Evolutionary conservation across 106 monocot species (phyloP).

Genomic region (Dendrobium chrysotoxum): DNA sequence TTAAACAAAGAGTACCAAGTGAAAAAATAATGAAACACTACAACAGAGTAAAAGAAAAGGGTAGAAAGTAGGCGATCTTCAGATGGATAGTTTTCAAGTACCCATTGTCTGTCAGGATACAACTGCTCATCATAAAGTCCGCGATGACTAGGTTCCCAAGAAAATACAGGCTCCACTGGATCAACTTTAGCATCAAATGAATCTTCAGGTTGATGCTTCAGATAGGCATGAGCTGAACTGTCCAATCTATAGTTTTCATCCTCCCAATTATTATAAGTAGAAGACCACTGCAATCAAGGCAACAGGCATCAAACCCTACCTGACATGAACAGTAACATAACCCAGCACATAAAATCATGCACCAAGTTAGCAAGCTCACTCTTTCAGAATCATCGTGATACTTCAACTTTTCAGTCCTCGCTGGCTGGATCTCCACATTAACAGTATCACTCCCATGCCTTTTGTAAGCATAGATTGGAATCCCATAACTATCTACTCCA

Average conservation of each 20-base stretch:
- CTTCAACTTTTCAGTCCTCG: conserved; percentile 18
- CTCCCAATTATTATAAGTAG: background rate
- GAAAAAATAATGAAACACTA: background rate
- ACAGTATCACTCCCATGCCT: conserved; percentile 17
- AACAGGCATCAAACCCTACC: background rate
- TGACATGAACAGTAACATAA: background rate
- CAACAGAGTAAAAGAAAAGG: background rate
- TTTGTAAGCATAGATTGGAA: conserved; percentile 62
- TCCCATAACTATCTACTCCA: conserved; percentile 44
- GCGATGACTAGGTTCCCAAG: background rate
- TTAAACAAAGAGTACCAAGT: background rate
- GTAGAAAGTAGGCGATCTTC: background rate
- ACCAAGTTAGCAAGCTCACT: background rate
- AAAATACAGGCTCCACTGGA: conserved; percentile 1
- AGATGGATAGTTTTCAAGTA: background rate
- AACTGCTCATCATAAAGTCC: conserved; percentile 1
- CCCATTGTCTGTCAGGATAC: conserved; percentile 8
- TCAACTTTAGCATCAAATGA: background rate
- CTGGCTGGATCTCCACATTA: conserved; percentile 30
- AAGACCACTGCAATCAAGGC: background rate
- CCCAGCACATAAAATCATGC: background rate
- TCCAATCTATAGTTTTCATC: background rate
- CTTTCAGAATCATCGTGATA: conserved; percentile 3
- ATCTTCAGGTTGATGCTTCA: background rate
- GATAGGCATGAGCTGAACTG: background rate